A percentile compares a stretch with the other conserved stretches of the same genome.
phyloP scores from a whole-genome alignment of 2,329 filamentous ascomycete genomes.

The Pestalotiopsis fici region DNA sequence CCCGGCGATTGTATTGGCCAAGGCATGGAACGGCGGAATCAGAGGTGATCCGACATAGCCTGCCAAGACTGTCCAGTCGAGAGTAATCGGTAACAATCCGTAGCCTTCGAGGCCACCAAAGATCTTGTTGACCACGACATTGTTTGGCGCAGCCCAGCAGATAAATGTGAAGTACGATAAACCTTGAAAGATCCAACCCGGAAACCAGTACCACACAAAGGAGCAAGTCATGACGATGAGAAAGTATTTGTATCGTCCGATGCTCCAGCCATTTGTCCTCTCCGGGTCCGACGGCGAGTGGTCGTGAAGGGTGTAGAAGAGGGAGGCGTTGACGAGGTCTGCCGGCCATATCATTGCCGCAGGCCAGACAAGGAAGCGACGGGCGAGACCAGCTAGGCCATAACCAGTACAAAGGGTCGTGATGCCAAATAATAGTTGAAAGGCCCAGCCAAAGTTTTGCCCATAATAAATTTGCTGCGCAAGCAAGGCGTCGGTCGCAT shows the following conservation, averaged over 20 bases:
- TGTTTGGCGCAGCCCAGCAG: constrained; percentile 62
- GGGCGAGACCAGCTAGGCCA: constrained; percentile 60
- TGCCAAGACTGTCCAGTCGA: constrained; percentile 66
- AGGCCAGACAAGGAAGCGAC: constrained; percentile 61
- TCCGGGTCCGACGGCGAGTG: constrained; percentile 52
- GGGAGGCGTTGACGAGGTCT: constrained; percentile 58
- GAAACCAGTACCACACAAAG: constrained; percentile 64
- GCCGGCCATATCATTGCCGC: constrained; percentile 68
- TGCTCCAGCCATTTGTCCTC: constrained; percentile 57
- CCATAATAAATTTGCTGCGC: constrained; percentile 59
- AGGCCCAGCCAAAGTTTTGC: constrained; percentile 58
- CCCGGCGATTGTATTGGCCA: constrained; percentile 58
- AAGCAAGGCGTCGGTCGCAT: constrained; percentile 53
- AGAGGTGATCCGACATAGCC: constrained; percentile 59
- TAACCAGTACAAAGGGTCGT: constrained; percentile 66
- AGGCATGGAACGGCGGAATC: constrained; percentile 61
- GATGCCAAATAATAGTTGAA: constrained; percentile 60
- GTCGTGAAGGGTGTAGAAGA: constrained; percentile 68
- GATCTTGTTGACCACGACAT: constrained; percentile 58
- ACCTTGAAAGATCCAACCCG: constrained; percentile 63
- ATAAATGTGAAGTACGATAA: constrained; percentile 63
- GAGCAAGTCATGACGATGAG: constrained; percentile 48
- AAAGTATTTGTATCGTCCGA: constrained; percentile 62
- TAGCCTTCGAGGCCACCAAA: constrained; percentile 47
- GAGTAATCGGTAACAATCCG: constrained; percentile 63